Evolutionary conservation across 139 green algal species (phyloP).

Genomic region (Tetradesmus obliquus): DNA sequence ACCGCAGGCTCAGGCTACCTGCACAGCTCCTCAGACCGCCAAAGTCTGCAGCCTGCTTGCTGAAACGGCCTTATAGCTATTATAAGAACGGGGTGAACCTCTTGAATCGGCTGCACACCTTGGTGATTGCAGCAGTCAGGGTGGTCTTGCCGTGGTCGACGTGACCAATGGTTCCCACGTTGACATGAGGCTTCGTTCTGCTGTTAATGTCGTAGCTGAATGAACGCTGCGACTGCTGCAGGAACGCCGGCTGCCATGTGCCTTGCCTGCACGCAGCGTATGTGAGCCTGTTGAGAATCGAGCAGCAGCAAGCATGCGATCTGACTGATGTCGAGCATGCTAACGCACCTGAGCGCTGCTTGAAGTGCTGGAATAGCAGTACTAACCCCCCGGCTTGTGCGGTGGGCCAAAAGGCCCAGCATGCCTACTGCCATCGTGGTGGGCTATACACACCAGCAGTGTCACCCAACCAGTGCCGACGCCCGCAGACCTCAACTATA

Average conservation of each 20-base stretch:
- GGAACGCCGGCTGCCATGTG: neutral
- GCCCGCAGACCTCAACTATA: neutral
- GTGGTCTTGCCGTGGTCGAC: slow-evolving; percentile 99
- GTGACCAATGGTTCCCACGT: slow-evolving; percentile 99
- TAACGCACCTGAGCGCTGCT: neutral
- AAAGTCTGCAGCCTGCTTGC: neutral
- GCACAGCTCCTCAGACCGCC: neutral
- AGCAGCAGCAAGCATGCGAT: slow-evolving; percentile 1
- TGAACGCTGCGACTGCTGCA: neutral
- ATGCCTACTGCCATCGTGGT: neutral
- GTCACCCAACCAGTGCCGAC: neutral
- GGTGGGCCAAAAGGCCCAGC: neutral
- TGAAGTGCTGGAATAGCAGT: neutral
- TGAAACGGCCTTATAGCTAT: neutral
- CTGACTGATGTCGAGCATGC: neutral
- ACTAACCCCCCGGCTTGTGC: neutral
- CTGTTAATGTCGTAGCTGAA: slow-evolving; percentile 90
- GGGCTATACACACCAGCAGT: neutral
- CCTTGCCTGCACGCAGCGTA: slow-evolving; percentile 19
- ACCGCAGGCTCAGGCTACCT: neutral
- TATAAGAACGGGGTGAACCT: neutral
- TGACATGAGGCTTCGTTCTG: slow-evolving; percentile 96
- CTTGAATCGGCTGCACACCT: slow-evolving; percentile 57
- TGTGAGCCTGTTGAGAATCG: neutral
- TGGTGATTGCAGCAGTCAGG: slow-evolving; percentile 95